A percentile compares a stretch with the other conserved stretches of the same genome.
Conservation (phyloP, 805 yeast genomes). For the Yamadazyma akitaensis region DNA sequence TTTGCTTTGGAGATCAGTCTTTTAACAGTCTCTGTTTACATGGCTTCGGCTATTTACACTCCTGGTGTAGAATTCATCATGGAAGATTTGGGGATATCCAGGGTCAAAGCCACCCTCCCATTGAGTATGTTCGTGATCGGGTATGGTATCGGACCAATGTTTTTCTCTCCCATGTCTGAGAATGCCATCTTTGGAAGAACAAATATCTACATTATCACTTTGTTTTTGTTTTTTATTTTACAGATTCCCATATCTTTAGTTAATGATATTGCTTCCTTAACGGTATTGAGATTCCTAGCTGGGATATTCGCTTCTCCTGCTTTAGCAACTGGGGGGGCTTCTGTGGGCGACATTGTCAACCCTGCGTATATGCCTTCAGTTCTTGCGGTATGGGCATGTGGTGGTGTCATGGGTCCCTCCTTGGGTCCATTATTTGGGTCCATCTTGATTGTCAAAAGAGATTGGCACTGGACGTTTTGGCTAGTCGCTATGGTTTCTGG, state of each 20-base stretch:
- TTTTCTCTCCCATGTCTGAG: conserved; percentile 60
- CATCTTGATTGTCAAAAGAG: conserved; percentile 46
- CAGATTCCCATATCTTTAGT: conserved; percentile 59
- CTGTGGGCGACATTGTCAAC: conserved; percentile 47
- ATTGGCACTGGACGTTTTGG: conserved; percentile 60
- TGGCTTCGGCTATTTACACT: conserved; percentile 55
- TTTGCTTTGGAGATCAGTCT: conserved; percentile 26
- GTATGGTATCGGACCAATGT: conserved; percentile 60
- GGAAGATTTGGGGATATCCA: conserved; percentile 42
- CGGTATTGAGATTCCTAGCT: conserved; percentile 49
- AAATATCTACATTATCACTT: conserved; percentile 45
- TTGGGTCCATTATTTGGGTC: conserved; percentile 59
- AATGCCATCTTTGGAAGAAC: conserved; percentile 53
- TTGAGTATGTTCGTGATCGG: conserved; percentile 57
- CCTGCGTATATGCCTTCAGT: conserved; percentile 44
- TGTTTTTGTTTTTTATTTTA: conserved; percentile 47
- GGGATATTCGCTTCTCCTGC: conserved; percentile 59
- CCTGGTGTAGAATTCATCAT: conserved; percentile 48
- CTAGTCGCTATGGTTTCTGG: conserved; percentile 42
- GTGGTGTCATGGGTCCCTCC: conserved; percentile 53
- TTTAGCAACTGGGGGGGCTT: conserved; percentile 57
- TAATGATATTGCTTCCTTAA: conserved; percentile 48
- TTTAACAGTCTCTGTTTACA: conserved; percentile 43
- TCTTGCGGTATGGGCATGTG: conserved; percentile 51
- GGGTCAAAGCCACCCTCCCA: conserved; percentile 47